phyloP scores from a whole-genome alignment of 1,139 yeast species.

The Eremothecium cymbalariae region DNA sequence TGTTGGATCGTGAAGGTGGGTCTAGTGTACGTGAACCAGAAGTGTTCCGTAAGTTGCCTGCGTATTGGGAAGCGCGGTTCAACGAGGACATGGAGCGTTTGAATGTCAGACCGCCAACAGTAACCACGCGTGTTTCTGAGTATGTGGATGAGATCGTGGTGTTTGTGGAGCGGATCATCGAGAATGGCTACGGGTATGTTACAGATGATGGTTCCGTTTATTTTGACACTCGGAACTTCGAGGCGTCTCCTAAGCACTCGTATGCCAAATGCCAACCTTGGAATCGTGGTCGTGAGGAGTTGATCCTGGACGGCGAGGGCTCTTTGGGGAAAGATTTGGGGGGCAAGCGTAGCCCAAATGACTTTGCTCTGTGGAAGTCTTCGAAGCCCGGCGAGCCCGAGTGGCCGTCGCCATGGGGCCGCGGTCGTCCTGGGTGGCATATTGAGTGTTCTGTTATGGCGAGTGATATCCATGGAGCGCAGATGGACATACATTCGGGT shows the following conservation, averaged over 20 bases:
- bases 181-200: slow-evolving; percentile 75
- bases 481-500: slow-evolving; percentile 93
- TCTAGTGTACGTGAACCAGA: slow-evolving; percentile 74
- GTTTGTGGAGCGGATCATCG: slow-evolving; percentile 66
- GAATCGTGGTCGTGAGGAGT: slow-evolving; percentile 83
- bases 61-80: slow-evolving; percentile 81
- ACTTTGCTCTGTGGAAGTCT: slow-evolving; percentile 95
- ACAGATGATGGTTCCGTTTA: slow-evolving; percentile 89
- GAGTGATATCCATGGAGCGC: slow-evolving; percentile 70
- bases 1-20: slow-evolving; percentile 65
- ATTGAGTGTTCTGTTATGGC: slow-evolving; percentile 99
- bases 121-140: slow-evolving; percentile 94
- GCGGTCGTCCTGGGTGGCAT: slow-evolving; percentile 99
- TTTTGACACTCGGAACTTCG: slow-evolving; percentile 81
- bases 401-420: slow-evolving; percentile 95
- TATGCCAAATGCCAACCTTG: slow-evolving; percentile 98
- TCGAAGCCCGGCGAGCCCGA: slow-evolving; percentile 96
- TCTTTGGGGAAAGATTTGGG: slow-evolving; percentile 50
- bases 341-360: slow-evolving; percentile 66
- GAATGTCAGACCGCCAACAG: slow-evolving; percentile 75
- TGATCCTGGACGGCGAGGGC: slow-evolving; percentile 95
- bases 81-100: slow-evolving; percentile 78
- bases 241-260: slow-evolving; percentile 58
- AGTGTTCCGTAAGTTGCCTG: slow-evolving; percentile 72
- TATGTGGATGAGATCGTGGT: slow-evolving; percentile 85